Percentiles rank a stretch among this genome's conserved stretches.
phyloP scores from a whole-genome alignment of 1,139 yeast genomes.

The Yamadazyma mexicana region DNA sequence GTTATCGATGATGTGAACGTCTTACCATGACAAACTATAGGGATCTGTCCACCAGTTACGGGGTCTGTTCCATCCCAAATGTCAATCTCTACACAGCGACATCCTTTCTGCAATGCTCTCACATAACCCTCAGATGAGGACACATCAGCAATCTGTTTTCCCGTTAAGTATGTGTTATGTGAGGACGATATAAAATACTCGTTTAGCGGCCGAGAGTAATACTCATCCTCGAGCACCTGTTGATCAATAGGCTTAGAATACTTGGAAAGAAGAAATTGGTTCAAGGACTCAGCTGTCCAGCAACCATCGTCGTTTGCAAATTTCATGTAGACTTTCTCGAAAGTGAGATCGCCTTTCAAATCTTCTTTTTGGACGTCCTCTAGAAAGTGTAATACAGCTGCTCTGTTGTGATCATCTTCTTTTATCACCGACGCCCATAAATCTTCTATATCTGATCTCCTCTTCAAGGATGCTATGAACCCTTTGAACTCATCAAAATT shows the following conservation, averaged over 20 bases:
- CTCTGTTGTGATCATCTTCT: not conserved
- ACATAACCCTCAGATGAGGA: slow-evolving; percentile 91
- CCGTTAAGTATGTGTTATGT: slow-evolving; percentile 88
- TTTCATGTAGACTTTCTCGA: slow-evolving; percentile 42
- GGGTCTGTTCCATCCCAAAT: slow-evolving; percentile 78
- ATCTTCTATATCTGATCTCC: slow-evolving; percentile 30
- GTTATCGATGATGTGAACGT: slow-evolving; percentile 76
- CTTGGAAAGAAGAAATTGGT: slow-evolving; percentile 52
- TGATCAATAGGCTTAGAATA: slow-evolving; percentile 37
- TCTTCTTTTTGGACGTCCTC: slow-evolving; percentile 51
- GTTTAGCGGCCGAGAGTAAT: slow-evolving; percentile 68
- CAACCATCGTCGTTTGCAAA: slow-evolving; percentile 33
- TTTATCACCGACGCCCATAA: slow-evolving; percentile 25
- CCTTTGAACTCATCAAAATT: slow-evolving; percentile 70
- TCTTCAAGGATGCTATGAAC: slow-evolving; percentile 56
- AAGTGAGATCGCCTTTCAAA: slow-evolving; percentile 21
- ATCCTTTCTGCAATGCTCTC: slow-evolving; percentile 86
- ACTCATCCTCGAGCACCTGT: slow-evolving; percentile 23
- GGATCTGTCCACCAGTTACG: slow-evolving; percentile 41
- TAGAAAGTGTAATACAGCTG: slow-evolving; percentile 51
- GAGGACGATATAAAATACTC: slow-evolving; percentile 91
- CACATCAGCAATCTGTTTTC: slow-evolving; percentile 88
- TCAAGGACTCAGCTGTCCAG: slow-evolving; percentile 52
- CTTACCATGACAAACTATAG: slow-evolving; percentile 88
- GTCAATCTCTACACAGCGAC: slow-evolving; percentile 90